Conservation (phyloP, 1,284 basidiomycete genomes). For the Porogramme epimiltina region DNA sequence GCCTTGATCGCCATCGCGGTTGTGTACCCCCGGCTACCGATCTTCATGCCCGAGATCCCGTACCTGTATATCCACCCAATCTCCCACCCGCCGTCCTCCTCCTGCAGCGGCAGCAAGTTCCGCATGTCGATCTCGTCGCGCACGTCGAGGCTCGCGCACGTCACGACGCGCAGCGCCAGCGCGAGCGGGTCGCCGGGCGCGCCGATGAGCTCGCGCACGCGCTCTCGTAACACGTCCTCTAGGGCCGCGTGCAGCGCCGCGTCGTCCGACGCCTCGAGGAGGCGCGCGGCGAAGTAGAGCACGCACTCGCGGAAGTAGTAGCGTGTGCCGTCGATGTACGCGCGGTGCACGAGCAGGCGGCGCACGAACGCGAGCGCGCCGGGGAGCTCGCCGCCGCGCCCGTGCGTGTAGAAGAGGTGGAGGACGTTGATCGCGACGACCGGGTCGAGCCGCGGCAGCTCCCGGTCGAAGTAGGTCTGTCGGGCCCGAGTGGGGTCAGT, state of each 20-base stretch:
- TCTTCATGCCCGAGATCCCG: constrained; percentile 37
- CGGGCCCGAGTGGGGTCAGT: background rate
- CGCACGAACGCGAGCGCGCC: constrained; percentile 46
- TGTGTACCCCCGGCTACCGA: constrained; percentile 47
- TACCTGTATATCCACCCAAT: constrained; percentile 46
- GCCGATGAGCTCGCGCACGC: constrained; percentile 46
- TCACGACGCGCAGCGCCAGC: constrained; percentile 45
- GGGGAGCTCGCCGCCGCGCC: constrained; percentile 44
- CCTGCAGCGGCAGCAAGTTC: constrained; percentile 40
- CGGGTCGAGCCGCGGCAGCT: constrained; percentile 28
- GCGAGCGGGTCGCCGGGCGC: constrained; percentile 41
- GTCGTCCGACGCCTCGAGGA: constrained; percentile 38
- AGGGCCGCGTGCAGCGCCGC: constrained; percentile 36
- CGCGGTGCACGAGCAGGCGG: constrained; percentile 45
- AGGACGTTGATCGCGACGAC: constrained; percentile 52
- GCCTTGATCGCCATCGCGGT: constrained; percentile 40
- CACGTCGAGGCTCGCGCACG: constrained; percentile 26
- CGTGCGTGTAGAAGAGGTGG: constrained; percentile 46
- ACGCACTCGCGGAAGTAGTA: constrained; percentile 54
- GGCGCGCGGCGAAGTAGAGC: constrained; percentile 48
- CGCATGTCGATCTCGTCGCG: constrained; percentile 40
- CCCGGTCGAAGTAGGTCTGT: constrained; percentile 51
- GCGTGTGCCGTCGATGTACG: constrained; percentile 50
- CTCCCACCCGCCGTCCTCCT: constrained; percentile 45
- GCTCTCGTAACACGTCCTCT: constrained; percentile 39